Evolutionary conservation across 176 grass and related monocot species (phyloP).

Genomic region (Musa itinerans): DNA sequence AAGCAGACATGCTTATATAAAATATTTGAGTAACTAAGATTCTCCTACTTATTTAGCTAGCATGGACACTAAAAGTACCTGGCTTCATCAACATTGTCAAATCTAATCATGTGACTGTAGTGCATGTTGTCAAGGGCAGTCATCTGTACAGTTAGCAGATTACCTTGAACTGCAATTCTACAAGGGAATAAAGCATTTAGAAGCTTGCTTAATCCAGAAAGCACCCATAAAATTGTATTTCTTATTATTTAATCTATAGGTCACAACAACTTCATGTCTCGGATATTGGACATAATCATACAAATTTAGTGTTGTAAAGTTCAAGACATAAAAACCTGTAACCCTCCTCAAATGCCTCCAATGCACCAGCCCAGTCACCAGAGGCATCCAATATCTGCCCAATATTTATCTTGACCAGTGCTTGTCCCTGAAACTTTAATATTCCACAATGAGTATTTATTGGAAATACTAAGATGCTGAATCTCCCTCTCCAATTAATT

Average conservation of each 20-base stretch:
- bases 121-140: constrained; percentile 92
- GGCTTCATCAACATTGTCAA: constrained; percentile 68
- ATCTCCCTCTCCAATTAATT: not conserved
- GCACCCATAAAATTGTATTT: constrained; percentile 1
- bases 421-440: constrained; percentile 66
- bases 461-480: no score
- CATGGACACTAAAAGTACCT: constrained; percentile 35
- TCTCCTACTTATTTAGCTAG: not conserved
- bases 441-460: no score
- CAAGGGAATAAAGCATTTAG: constrained; percentile 21
- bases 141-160: constrained; percentile 47
- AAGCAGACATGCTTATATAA: constrained; percentile 11
- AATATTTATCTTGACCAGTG: constrained; percentile 88
- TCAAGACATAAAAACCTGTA: constrained; percentile 42
- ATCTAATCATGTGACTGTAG: constrained; percentile 85
- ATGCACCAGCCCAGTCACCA: constrained; percentile 59
- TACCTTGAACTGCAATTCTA: constrained; percentile 80
- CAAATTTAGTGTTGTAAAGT: constrained; percentile 9
- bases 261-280: not conserved
- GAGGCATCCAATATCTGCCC: constrained; percentile 72
- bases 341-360: constrained; percentile 87
- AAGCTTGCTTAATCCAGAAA: constrained; percentile 7
- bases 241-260: not conserved
- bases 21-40: not conserved
- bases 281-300: constrained; percentile 3